Percentiles rank a stretch among this genome's conserved stretches.
phyloP scores from a whole-genome alignment of 2,329 filamentous ascomycete species.

The Dactylellina drechsleri region DNA sequence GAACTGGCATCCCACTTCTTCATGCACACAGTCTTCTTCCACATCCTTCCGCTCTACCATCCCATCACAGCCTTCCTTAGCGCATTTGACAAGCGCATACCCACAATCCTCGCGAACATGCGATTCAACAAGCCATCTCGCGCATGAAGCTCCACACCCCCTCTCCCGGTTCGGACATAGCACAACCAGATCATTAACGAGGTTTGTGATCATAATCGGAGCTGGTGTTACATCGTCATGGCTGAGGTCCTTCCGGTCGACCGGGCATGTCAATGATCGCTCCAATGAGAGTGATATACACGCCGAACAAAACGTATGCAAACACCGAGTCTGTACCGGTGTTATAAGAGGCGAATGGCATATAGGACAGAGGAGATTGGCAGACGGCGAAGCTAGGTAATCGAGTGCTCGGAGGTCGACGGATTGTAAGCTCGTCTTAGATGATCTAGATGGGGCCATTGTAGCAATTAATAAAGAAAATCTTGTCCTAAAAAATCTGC shows the following conservation, averaged over 20 bases:
- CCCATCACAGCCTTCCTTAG: conserved; percentile 67
- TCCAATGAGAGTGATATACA: conserved; percentile 63
- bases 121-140: conserved; percentile 68
- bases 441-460: conserved; percentile 42
- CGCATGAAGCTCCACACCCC: conserved; percentile 67
- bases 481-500: too few relatives aligned
- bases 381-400: conserved; percentile 60
- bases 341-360: conserved; percentile 72
- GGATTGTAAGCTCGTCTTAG: conserved; percentile 39
- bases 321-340: conserved; percentile 71
- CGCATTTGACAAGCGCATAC: conserved; percentile 69
- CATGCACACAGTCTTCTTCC: conserved; percentile 68
- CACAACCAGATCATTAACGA: conserved; percentile 71
- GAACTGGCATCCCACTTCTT: conserved; percentile 66
- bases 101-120: conserved; percentile 70
- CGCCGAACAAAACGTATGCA: conserved; percentile 73
- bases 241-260: conserved; percentile 58
- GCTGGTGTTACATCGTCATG: conserved; percentile 58
- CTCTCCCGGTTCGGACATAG: conserved; percentile 68
- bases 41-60: conserved; percentile 67
- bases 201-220: conserved; percentile 68
- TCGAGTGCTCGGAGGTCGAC: conserved; percentile 61
- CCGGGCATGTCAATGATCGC: conserved; percentile 56
- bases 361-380: conserved; percentile 63
- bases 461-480: not conserved